These are phyloP conservation scores for Parvularia atlantis DNA, from an alignment of 78 protist genomes.

Conservation along the genomic window DNA sequence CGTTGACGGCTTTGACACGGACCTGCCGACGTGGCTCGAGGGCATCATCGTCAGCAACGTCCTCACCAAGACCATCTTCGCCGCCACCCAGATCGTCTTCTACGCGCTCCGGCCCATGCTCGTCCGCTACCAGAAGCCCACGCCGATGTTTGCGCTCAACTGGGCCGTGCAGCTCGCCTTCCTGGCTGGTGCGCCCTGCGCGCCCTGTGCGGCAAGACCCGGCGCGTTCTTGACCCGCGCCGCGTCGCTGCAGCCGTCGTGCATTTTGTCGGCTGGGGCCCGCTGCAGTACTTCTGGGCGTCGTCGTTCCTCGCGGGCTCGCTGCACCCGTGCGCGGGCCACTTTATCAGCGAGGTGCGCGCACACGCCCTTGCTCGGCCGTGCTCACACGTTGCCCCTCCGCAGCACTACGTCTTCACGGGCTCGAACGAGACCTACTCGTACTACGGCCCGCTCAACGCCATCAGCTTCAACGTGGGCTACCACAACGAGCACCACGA, in stretches of 20 bases:
- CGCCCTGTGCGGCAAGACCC: no score
- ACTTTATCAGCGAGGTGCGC: conserved; percentile 67
- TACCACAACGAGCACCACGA: conserved; percentile 92
- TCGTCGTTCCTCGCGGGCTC: conserved; percentile 47
- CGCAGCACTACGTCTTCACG: conserved; percentile 66
- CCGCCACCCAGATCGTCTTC: conserved; percentile 36
- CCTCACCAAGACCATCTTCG: conserved; percentile 41
- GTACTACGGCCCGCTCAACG: conserved; percentile 71
- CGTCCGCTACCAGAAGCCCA: conserved; percentile 28
- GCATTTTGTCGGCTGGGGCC: conserved; percentile 38
- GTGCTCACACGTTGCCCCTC: not conserved
- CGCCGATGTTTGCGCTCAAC: conserved; percentile 33
- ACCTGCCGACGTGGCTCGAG: conserved; percentile 61
- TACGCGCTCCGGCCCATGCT: conserved; percentile 69
- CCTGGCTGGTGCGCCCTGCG: conserved; percentile 1
- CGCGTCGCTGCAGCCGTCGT: no score
- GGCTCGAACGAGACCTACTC: conserved; percentile 76
- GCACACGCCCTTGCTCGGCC: no score
- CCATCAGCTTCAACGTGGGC: conserved; percentile 70
- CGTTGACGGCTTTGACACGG: conserved; percentile 56
- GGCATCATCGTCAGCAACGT: conserved; percentile 19
- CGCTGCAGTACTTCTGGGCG: conserved; percentile 37
- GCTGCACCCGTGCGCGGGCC: conserved; percentile 75
- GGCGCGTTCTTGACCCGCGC: no score
- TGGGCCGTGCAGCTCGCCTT: conserved; percentile 19